Conservation (phyloP, 2,329 filamentous ascomycete species). For the Penicillium digitatum region DNA sequence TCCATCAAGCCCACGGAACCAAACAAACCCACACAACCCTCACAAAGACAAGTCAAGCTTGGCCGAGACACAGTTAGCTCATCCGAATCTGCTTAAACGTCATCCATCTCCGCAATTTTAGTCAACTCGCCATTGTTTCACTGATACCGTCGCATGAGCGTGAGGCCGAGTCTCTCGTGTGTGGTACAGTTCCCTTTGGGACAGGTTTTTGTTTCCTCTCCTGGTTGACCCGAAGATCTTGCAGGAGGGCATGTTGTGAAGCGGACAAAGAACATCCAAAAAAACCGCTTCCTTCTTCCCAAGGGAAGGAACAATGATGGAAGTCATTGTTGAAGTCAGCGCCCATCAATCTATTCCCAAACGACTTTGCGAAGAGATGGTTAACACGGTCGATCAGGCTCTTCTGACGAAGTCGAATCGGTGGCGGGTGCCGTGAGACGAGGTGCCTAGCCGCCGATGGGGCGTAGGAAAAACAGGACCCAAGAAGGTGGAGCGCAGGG, state of each 20-base stretch:
- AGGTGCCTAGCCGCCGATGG: conserved; percentile 41
- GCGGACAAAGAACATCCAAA: conserved; percentile 93
- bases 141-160: conserved; percentile 4
- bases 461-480: conserved; percentile 13
- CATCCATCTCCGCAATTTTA: conserved; percentile 29
- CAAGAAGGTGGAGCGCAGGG: conserved; percentile 41
- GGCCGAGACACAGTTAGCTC: conserved; percentile 2
- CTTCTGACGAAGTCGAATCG: conserved; percentile 46
- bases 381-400: conserved; percentile 64
- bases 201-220: conserved; percentile 95
- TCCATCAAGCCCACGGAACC: conserved; percentile 5
- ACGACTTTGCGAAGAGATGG: conserved; percentile 56
- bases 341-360: conserved; percentile 54
- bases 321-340: conserved; percentile 44
- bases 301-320: conserved; percentile 32
- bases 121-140: conserved; percentile 15
- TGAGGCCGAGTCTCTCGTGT: conserved; percentile 59
- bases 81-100: conserved; percentile 13
- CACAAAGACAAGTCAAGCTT: conserved; percentile 10
- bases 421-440: conserved; percentile 53
- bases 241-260: conserved; percentile 62
- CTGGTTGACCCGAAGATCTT: conserved; percentile 37
- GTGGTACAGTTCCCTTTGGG: conserved; percentile 78
- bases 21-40: conserved; percentile 13
- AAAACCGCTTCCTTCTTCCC: conserved; percentile 69